Percentiles rank a stretch among this genome's conserved stretches.
Evolutionary conservation across 2,329 filamentous ascomycete species (phyloP).

Genomic region (Nigrospora osmanthi): DNA sequence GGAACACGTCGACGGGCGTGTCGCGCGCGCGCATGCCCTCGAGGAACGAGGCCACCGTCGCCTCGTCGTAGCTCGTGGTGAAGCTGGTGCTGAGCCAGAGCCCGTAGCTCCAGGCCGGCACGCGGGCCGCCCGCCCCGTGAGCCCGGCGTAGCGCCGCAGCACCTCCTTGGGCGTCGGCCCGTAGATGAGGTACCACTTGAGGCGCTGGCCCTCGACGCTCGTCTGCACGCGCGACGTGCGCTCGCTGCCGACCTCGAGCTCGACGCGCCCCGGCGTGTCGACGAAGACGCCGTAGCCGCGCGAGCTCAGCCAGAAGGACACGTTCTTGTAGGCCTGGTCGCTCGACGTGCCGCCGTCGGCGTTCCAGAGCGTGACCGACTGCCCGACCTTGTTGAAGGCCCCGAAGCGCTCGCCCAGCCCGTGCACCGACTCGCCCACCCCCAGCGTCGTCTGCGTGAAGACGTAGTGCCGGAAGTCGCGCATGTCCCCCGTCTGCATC

Average conservation of each 20-base stretch:
- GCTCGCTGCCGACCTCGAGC: slow-evolving; percentile 66
- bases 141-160: slow-evolving; percentile 58
- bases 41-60: slow-evolving; percentile 59
- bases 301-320: slow-evolving; percentile 61
- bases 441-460: slow-evolving; percentile 47
- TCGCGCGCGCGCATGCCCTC: slow-evolving; percentile 59
- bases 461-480: slow-evolving; percentile 44
- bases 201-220: slow-evolving; percentile 61
- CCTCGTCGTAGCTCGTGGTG: slow-evolving; percentile 65
- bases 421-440: slow-evolving; percentile 62
- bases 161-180: slow-evolving; percentile 64
- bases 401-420: slow-evolving; percentile 69
- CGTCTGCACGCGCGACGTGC: slow-evolving; percentile 63
- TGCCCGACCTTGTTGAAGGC: slow-evolving; percentile 72
- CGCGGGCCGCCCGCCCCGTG: slow-evolving; percentile 55
- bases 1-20: slow-evolving; percentile 64
- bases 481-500: slow-evolving; percentile 45
- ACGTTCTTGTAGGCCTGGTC: slow-evolving; percentile 69
- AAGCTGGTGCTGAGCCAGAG: slow-evolving; percentile 73
- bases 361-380: slow-evolving; percentile 56
- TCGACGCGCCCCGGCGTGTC: slow-evolving; percentile 63
- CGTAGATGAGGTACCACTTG: slow-evolving; percentile 69
- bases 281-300: slow-evolving; percentile 72
- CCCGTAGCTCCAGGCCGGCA: slow-evolving; percentile 69
- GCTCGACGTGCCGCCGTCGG: slow-evolving; percentile 57